phyloP scores from a whole-genome alignment of 1,139 yeast species.

The Maudiozyma humilis region DNA sequence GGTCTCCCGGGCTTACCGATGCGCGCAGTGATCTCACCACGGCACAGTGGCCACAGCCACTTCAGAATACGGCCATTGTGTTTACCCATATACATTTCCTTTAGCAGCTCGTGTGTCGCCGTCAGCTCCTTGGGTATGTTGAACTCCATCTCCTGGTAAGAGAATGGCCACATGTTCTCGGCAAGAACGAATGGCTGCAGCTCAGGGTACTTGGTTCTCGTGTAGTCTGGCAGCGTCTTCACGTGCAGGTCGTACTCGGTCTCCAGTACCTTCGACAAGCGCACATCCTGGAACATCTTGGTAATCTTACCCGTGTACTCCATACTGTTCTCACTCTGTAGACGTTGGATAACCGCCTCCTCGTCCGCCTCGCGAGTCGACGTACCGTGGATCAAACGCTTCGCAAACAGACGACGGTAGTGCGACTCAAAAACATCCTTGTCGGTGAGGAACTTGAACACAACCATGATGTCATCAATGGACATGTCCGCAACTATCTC shows the following conservation, averaged over 20 bases:
- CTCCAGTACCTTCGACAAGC: slow-evolving; percentile 75
- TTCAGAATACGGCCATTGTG: slow-evolving; percentile 84
- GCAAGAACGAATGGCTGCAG: slow-evolving; percentile 76
- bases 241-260: slow-evolving; percentile 50
- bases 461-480: slow-evolving; percentile 70
- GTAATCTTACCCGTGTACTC: slow-evolving; percentile 93
- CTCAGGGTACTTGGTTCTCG: slow-evolving; percentile 42
- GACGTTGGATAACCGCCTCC: slow-evolving; percentile 73
- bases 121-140: slow-evolving; percentile 56
- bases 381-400: slow-evolving; percentile 77
- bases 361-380: slow-evolving; percentile 81
- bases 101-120: slow-evolving; percentile 58
- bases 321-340: slow-evolving; percentile 83
- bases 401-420: slow-evolving; percentile 82
- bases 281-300: slow-evolving; percentile 93
- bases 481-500: slow-evolving; percentile 65
- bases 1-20: slow-evolving; percentile 75
- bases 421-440: slow-evolving; percentile 93
- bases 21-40: slow-evolving; percentile 89
- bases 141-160: slow-evolving; percentile 39
- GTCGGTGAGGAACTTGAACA: slow-evolving; percentile 84
- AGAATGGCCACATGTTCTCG: slow-evolving; percentile 84
- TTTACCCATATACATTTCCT: slow-evolving; percentile 58
- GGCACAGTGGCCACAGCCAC: slow-evolving; percentile 94
- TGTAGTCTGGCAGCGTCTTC: slow-evolving; percentile 30